Percentiles rank a stretch among this genome's conserved stretches.
These are phyloP conservation scores for Emericellopsis atlantica DNA, from an alignment of 2,329 filamentous ascomycete species.

Conservation along the genomic window DNA sequence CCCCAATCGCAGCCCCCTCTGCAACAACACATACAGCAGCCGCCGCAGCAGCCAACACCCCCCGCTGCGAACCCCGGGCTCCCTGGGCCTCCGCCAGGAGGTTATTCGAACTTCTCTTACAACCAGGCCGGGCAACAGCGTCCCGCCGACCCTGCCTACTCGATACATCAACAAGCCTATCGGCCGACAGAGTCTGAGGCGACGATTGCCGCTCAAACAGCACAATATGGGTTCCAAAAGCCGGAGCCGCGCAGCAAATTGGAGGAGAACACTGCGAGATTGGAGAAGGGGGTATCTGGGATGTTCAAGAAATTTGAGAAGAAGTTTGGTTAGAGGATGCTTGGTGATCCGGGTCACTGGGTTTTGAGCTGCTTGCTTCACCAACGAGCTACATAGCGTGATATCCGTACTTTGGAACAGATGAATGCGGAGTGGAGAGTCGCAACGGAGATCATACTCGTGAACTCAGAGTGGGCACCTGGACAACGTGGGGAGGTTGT, in stretches of 20 bases:
- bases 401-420: too few relatives aligned
- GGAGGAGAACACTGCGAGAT: conserved; percentile 50
- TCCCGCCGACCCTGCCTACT: conserved; percentile 29
- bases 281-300: conserved; percentile 59
- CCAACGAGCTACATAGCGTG: too few relatives aligned
- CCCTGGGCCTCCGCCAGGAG: conserved; percentile 33
- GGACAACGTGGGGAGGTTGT: too few relatives aligned
- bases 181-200: conserved; percentile 52
- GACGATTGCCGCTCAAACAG: conserved; percentile 20
- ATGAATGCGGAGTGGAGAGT: too few relatives aligned
- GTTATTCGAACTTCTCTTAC: conserved; percentile 43
- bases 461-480: too few relatives aligned
- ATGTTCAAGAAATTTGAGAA: conserved; percentile 73
- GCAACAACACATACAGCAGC: conserved; percentile 6
- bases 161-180: conserved; percentile 58
- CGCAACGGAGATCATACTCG: too few relatives aligned
- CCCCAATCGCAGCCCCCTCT: conserved; percentile 13
- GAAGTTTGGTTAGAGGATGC: conserved; percentile 37
- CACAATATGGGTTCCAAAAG: conserved; percentile 23
- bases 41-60: conserved; percentile 8
- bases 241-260: conserved; percentile 37
- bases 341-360: too few relatives aligned
- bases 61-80: conserved; percentile 21
- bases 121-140: conserved; percentile 13
- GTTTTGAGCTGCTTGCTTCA: too few relatives aligned